Percentiles rank a stretch among this genome's conserved stretches.
These are phyloP conservation scores for Bryoerythrophyllum caledonicum DNA, from an alignment of 225 moss, liverwort and hornwort species.

Conservation along the genomic window DNA sequence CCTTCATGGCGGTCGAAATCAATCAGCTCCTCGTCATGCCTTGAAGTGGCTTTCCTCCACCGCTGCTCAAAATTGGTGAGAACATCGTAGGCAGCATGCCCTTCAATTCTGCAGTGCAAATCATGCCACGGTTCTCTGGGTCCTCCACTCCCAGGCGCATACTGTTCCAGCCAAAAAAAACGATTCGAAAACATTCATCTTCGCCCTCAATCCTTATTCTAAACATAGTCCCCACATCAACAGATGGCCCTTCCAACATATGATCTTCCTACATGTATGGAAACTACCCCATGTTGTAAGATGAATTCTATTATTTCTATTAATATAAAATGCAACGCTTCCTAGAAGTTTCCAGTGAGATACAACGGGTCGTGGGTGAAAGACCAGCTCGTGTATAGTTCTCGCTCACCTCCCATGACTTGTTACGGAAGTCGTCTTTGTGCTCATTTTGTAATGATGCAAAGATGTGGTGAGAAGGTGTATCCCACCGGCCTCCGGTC, in stretches of 20 bases:
- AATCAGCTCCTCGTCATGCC: conserved; percentile 79
- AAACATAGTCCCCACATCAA: conserved; percentile 1
- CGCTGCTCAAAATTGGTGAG: conserved; percentile 94
- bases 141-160: conserved; percentile 63
- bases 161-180: conserved; percentile 34
- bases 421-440: conserved; percentile 52
- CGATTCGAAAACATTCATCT: neutral
- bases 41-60: conserved; percentile 77
- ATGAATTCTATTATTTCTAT: no score
- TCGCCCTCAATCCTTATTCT: neutral
- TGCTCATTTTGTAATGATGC: conserved; percentile 56
- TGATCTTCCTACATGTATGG: no score
- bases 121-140: conserved; percentile 99
- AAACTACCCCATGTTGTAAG: no score
- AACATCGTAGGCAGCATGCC: conserved; percentile 92
- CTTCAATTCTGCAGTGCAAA: conserved; percentile 87
- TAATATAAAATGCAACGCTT: no score
- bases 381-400: neutral
- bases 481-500: conserved; percentile 62
- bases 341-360: no score
- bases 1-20: conserved; percentile 69
- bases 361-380: no score
- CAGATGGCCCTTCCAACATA: no score
- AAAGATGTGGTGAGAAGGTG: conserved; percentile 52
- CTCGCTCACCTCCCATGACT: conserved; percentile 51